Evolutionary conservation across 1,139 yeast genomes (phyloP).

Genomic region (Hansenula lynferdii): DNA sequence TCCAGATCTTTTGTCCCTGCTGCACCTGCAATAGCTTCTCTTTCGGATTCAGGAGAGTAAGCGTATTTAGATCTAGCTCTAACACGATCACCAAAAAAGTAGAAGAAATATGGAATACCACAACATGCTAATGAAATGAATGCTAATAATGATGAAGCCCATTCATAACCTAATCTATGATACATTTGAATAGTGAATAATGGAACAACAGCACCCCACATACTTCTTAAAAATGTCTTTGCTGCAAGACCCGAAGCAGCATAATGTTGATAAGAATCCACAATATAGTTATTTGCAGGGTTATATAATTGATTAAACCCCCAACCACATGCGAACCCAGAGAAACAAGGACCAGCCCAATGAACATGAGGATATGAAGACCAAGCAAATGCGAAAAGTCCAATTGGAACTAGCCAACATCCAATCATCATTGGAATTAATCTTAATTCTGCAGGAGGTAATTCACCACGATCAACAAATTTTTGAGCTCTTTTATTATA

Average conservation of each 20-base stretch:
- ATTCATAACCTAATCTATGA: slow-evolving; percentile 60
- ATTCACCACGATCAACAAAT: slow-evolving; percentile 46
- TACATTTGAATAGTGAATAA: slow-evolving; percentile 78
- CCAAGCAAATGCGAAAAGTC: slow-evolving; percentile 61
- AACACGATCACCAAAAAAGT: slow-evolving; percentile 47
- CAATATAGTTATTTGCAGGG: slow-evolving; percentile 66
- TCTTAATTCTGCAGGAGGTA: slow-evolving; percentile 59
- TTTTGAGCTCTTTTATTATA: slow-evolving; percentile 47
- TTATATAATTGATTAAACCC: slow-evolving; percentile 59
- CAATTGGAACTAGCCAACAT: slow-evolving; percentile 57
- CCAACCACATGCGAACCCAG: slow-evolving; percentile 55
- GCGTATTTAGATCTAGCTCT: slow-evolving; percentile 50
- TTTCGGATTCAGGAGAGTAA: slow-evolving; percentile 31
- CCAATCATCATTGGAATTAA: slow-evolving; percentile 60
- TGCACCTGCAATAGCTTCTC: background rate
- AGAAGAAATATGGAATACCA: slow-evolving; percentile 54
- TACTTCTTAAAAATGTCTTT: slow-evolving; percentile 59
- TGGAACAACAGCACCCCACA: slow-evolving; percentile 74
- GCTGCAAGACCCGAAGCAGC: slow-evolving; percentile 70
- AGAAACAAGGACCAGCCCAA: slow-evolving; percentile 64
- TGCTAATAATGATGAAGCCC: slow-evolving; percentile 68
- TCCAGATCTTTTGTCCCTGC: slow-evolving; percentile 1
- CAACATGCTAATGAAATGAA: slow-evolving; percentile 62
- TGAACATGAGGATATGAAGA: slow-evolving; percentile 48
- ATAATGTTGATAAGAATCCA: slow-evolving; percentile 66